phyloP scores from a whole-genome alignment of 495 filamentous ascomycete species.

The Viridothelium virens region DNA sequence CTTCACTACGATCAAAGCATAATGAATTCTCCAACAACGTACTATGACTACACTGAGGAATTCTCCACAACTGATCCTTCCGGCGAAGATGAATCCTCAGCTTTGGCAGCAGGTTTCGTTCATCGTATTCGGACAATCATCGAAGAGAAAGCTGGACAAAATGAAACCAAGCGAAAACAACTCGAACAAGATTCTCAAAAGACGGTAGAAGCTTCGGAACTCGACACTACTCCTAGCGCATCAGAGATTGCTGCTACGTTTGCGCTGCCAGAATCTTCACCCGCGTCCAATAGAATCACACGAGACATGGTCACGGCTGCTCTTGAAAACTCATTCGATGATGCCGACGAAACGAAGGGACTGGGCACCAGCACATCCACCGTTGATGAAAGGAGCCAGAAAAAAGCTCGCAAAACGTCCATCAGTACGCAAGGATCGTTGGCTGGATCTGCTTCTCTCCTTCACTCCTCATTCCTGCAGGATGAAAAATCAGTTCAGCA shows the following conservation, averaged over 20 bases:
- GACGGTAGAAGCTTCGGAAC: background rate
- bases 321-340: constrained; percentile 3
- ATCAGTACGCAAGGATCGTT: background rate
- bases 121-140: constrained; percentile 29
- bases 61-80: constrained; percentile 8
- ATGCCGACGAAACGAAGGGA: constrained; percentile 8
- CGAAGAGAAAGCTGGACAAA: constrained; percentile 24
- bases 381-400: background rate
- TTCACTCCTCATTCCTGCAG: constrained; percentile 1
- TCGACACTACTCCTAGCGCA: background rate
- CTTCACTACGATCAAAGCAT: constrained; percentile 7
- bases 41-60: constrained; percentile 16
- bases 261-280: constrained; percentile 27
- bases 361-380: background rate
- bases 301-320: constrained; percentile 31
- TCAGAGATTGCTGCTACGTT: constrained; percentile 23
- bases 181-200: constrained; percentile 1
- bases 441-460: constrained; percentile 3
- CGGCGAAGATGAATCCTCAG: constrained; percentile 1
- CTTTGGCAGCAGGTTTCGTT: constrained; percentile 22
- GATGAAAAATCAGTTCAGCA: constrained; percentile 3
- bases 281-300: constrained; percentile 28
- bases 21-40: constrained; percentile 4
- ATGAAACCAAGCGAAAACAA: constrained; percentile 17
- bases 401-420: constrained; percentile 4